Base-by-base conservation (phyloP, 2,329 filamentous ascomycete genomes). In the Talaromyces islandicus region DNA sequence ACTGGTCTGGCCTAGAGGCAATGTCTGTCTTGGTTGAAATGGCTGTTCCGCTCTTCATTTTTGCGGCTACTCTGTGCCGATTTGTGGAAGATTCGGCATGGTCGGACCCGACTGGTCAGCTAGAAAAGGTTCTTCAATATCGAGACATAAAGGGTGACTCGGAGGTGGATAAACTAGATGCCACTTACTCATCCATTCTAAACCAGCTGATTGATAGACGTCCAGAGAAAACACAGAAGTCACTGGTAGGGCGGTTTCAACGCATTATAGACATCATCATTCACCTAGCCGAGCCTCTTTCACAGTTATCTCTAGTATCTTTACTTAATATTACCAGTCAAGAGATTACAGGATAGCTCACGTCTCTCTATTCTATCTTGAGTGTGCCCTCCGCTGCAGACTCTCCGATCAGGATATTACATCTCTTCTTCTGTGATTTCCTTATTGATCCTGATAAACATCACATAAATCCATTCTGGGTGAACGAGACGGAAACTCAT, bases 371-470 rank as follows among this genome's bases (percentile, higher is more conserved):
- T 27, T 67, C 68, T 10, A 64, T 69, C 4, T 48, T 71, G 0
- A 57, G 53, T 21, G 29, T 69, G 0, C 65, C 69, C 21, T 2
- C n/a, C 58, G 29, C 12, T 17, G 5, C 63, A 1, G 19, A 50
- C 12, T 19, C 12, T 17, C 27, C 66, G 11, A 60, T 69, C 1
- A 50, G 64, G 27, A 27, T 70, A 5, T 58, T 69, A 6, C 68
- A 71, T 60, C 60, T 66, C 54, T 73, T 69, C 54, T 73, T 74
- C 57, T 65, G 68, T 41, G 68, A 74, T 60, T 73, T 70, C 54
- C 67, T 72, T 14, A 61, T 72, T 29, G 59, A 69, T 56, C 17
- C 46, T 5, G 29, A 64, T 24, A 69, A 64, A 61, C 56, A 54
- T 29, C 58, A 61, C 6, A 60, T 17, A 14, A 50, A 41, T 59